These are phyloP conservation scores for Fusarium devonianum DNA, from an alignment of 2,329 filamentous ascomycete genomes.

Conservation along the genomic window DNA sequence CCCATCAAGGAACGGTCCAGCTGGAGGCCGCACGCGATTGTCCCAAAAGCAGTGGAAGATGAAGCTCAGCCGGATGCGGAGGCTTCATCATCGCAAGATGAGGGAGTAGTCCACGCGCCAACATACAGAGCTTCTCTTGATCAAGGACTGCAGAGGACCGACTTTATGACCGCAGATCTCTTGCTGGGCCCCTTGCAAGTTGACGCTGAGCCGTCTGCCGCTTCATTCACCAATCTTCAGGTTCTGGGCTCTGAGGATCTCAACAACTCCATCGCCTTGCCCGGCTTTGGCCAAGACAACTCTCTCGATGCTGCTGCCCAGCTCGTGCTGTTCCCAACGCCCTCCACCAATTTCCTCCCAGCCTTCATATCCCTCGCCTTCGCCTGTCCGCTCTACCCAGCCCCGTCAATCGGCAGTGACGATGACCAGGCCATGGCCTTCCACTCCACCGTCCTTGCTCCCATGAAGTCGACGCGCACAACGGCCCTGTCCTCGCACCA, in stretches of 20 bases:
- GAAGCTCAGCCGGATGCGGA: no score
- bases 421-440: slow-evolving; percentile 16
- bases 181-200: no score
- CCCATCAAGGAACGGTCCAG: slow-evolving; percentile 14
- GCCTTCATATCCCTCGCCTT: neutral
- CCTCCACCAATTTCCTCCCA: neutral
- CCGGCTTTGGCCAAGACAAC: neutral
- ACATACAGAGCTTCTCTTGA: no score
- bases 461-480: slow-evolving; percentile 14
- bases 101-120: no score
- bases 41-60: neutral
- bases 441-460: slow-evolving; percentile 13
- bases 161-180: no score
- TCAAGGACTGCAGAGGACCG: no score
- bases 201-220: no score
- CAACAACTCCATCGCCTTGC: no score
- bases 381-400: slow-evolving; percentile 1
- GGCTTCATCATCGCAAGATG: no score
- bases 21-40: slow-evolving; percentile 11
- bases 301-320: no score
- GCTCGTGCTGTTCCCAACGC: neutral
- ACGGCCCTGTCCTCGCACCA: slow-evolving; percentile 8
- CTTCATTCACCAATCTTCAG: no score
- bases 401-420: slow-evolving; percentile 14
- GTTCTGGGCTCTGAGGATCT: no score